phyloP scores from a whole-genome alignment of 2,329 filamentous ascomycete species.

The Phaeosphaeriaceae sp. region DNA sequence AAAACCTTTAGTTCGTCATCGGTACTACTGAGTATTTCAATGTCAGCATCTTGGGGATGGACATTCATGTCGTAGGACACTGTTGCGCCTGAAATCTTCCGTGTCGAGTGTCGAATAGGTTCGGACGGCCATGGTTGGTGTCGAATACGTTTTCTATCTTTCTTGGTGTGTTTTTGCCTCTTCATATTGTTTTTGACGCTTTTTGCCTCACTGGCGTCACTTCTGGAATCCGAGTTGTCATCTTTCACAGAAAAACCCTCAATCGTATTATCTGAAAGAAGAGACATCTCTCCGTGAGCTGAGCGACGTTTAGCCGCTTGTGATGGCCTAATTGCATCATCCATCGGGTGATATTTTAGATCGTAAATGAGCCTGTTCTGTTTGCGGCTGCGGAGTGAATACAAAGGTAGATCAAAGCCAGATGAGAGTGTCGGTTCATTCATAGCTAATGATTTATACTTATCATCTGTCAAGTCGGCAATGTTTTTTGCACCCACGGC shows the following conservation, averaged over 20 bases:
- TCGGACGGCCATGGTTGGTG: background rate
- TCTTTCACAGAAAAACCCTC: slow-evolving; percentile 1
- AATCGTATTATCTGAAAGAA: slow-evolving; percentile 3
- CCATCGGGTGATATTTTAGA: slow-evolving; percentile 44
- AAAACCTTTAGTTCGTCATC: background rate
- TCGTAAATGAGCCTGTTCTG: slow-evolving; percentile 35
- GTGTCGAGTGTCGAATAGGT: slow-evolving; percentile 32
- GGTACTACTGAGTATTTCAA: slow-evolving; percentile 13
- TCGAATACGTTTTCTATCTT: slow-evolving; percentile 17
- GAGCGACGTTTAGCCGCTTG: slow-evolving; percentile 35
- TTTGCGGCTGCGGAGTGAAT: slow-evolving; percentile 17
- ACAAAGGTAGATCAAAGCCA: slow-evolving; percentile 3
- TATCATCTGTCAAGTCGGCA: slow-evolving; percentile 5
- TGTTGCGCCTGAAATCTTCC: slow-evolving; percentile 20
- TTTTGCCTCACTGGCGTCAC: slow-evolving; percentile 12
- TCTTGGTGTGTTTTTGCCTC: slow-evolving; percentile 1
- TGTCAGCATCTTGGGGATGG: slow-evolving; percentile 38
- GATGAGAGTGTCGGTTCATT: slow-evolving; percentile 12
- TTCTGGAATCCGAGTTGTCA: slow-evolving; percentile 5
- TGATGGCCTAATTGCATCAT: slow-evolving; percentile 34
- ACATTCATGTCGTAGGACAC: slow-evolving; percentile 33
- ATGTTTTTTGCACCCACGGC: slow-evolving; percentile 23
- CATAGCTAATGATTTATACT: background rate
- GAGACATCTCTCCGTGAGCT: slow-evolving; percentile 23
- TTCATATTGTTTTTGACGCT: slow-evolving; percentile 4